Evolutionary conservation across 202 grass and related monocot species (phyloP).

Genomic region (Zizania palustris): DNA sequence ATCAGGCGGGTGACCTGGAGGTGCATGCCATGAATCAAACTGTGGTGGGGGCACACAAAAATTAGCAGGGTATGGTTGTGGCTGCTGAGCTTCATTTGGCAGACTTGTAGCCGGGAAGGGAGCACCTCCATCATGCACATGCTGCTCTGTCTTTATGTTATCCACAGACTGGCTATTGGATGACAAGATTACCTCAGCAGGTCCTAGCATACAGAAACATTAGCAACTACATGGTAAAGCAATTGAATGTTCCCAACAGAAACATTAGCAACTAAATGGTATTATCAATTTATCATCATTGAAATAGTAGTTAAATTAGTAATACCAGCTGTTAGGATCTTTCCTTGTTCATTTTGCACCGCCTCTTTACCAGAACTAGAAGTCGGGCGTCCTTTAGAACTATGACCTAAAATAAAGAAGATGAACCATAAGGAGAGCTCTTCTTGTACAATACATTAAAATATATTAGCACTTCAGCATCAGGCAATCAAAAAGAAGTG

Average conservation of each 20-base stretch:
- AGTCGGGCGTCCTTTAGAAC: slow-evolving; percentile 63
- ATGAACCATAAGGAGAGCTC: slow-evolving; percentile 4
- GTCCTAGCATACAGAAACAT: slow-evolving; percentile 53
- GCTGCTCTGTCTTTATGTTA: slow-evolving; percentile 65
- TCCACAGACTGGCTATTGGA: slow-evolving; percentile 49
- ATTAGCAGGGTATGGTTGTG: slow-evolving; percentile 53
- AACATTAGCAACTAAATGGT: slow-evolving; percentile 22
- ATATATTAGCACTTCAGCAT: too few species aligned
- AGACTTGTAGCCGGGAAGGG: slow-evolving; percentile 39
- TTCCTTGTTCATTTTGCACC: slow-evolving; percentile 54
- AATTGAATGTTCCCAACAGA: slow-evolving; percentile 37
- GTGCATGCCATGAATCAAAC: slow-evolving; percentile 67
- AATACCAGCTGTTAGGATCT: slow-evolving; percentile 57
- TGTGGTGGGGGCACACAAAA: slow-evolving; percentile 52
- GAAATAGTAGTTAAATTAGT: slow-evolving; percentile 18
- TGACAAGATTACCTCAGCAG: slow-evolving; percentile 31
- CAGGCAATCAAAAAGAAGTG: too few species aligned
- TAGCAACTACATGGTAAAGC: slow-evolving; percentile 6
- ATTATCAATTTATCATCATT: slow-evolving; percentile 28
- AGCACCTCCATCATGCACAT: slow-evolving; percentile 43
- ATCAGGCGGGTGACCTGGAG: slow-evolving; percentile 65
- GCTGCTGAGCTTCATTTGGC: slow-evolving; percentile 50
- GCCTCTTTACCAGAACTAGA: slow-evolving; percentile 70
- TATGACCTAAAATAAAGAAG: slow-evolving; percentile 63
- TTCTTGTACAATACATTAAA: not conserved